Evolutionary conservation across 768 basidiomycete genomes (phyloP).

Genomic region (Ramaria rubella): DNA sequence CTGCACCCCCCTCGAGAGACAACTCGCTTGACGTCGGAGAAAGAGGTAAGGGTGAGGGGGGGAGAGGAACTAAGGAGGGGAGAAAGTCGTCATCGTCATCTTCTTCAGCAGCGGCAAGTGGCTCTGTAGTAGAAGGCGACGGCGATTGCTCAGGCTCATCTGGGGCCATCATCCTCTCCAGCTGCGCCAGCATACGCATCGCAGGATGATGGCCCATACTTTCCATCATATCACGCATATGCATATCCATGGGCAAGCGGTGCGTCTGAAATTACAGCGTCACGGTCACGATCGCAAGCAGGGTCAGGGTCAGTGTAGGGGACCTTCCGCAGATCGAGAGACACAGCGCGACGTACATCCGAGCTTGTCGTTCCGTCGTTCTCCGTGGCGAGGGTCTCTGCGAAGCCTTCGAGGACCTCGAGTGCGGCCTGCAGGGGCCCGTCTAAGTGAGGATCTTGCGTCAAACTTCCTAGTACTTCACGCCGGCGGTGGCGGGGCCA

Average conservation of each 20-base stretch:
- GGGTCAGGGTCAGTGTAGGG: neutral
- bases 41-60: neutral
- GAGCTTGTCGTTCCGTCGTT: neutral
- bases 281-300: neutral
- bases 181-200: neutral
- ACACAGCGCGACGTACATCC: neutral
- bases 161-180: neutral
- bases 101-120: neutral
- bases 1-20: neutral
- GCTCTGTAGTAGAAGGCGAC: neutral
- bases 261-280: conserved; percentile 3
- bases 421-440: conserved; percentile 2
- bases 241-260: neutral
- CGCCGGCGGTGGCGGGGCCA: conserved; percentile 5
- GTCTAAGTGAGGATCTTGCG: too few species aligned
- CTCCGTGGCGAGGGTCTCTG: neutral
- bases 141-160: neutral
- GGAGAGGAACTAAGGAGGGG: neutral
- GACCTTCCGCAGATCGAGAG: too few species aligned
- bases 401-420: conserved; percentile 5
- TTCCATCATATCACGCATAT: neutral
- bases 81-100: neutral
- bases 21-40: neutral
- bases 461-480: neutral
- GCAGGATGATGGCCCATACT: neutral